Percentiles rank a stretch among this genome's conserved stretches.
Conservation (phyloP, 441 rosid genomes). For the Arabidopsis hybrid region DNA sequence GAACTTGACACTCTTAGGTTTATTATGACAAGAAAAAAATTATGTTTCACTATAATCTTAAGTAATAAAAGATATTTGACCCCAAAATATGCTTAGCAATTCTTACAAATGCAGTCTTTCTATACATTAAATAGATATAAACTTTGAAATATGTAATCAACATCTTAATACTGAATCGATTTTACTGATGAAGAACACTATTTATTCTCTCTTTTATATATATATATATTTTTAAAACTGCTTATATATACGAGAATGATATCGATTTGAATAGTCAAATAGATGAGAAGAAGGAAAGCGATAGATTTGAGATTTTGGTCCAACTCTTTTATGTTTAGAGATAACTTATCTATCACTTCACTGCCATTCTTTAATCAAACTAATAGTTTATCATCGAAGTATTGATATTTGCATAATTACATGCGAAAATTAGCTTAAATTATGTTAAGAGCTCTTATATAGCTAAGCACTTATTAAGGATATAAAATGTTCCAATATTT, state of each 20-base stretch:
- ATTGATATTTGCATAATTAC: background rate
- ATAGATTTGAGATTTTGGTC: conserved; percentile 23
- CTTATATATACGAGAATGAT: background rate
- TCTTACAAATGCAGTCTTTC: background rate
- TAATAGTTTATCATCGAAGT: conserved; percentile 4
- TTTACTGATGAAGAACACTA: background rate
- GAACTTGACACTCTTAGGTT: background rate
- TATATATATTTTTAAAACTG: background rate
- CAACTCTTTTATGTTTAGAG: conserved; percentile 16
- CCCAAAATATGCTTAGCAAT: background rate
- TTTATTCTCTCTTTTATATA: no score
- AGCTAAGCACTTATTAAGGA: background rate
- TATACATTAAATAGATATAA: background rate
- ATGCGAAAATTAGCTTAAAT: background rate
- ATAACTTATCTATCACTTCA: conserved; percentile 25
- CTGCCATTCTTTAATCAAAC: conserved; percentile 19
- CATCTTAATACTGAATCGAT: background rate
- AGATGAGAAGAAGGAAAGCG: conserved; percentile 9
- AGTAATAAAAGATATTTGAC: no score
- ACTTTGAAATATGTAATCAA: background rate
- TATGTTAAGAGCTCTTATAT: background rate
- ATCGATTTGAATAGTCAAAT: conserved; percentile 31
- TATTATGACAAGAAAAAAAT: background rate
- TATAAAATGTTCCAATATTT: background rate
- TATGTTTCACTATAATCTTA: background rate